These are phyloP conservation scores for Elaeis oleifera DNA, from an alignment of 202 grass and related monocot species.

Conservation along the genomic window DNA sequence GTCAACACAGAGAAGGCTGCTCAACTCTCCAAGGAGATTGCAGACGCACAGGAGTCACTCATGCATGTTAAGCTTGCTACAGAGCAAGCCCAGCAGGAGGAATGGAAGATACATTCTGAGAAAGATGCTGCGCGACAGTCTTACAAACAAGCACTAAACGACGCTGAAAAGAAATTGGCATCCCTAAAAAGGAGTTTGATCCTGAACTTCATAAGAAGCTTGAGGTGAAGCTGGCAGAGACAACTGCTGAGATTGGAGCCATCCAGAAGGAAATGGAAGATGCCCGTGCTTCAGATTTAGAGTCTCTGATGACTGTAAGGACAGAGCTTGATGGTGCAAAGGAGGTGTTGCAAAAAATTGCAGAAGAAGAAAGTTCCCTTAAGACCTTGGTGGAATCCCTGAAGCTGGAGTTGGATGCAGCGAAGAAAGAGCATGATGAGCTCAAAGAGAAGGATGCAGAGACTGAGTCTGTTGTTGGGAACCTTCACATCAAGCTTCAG, in stretches of 20 bases:
- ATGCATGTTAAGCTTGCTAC: slow-evolving; percentile 63
- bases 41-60: slow-evolving; percentile 53
- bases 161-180: slow-evolving; percentile 54
- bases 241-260: slow-evolving; percentile 52
- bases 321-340: slow-evolving; percentile 82
- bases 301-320: slow-evolving; percentile 53
- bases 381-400: slow-evolving; percentile 61
- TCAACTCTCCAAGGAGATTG: slow-evolving; percentile 55
- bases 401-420: slow-evolving; percentile 61
- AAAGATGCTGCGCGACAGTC: slow-evolving; percentile 58
- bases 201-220: slow-evolving; percentile 43
- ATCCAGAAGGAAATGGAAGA: slow-evolving; percentile 82
- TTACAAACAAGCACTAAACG: slow-evolving; percentile 63
- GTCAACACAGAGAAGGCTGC: slow-evolving; percentile 56
- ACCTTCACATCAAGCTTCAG: slow-evolving; percentile 86
- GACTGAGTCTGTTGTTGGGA: slow-evolving; percentile 65
- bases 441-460: slow-evolving; percentile 76
- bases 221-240: slow-evolving; percentile 51
- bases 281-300: slow-evolving; percentile 46
- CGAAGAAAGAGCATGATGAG: slow-evolving; percentile 72
- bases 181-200: slow-evolving; percentile 69
- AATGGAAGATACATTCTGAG: slow-evolving; percentile 49
- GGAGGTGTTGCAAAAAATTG: slow-evolving; percentile 71
- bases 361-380: slow-evolving; percentile 66
- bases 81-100: slow-evolving; percentile 62